Conservation (phyloP, 768 basidiomycete species). For the Guyanaporus albipodus region DNA sequence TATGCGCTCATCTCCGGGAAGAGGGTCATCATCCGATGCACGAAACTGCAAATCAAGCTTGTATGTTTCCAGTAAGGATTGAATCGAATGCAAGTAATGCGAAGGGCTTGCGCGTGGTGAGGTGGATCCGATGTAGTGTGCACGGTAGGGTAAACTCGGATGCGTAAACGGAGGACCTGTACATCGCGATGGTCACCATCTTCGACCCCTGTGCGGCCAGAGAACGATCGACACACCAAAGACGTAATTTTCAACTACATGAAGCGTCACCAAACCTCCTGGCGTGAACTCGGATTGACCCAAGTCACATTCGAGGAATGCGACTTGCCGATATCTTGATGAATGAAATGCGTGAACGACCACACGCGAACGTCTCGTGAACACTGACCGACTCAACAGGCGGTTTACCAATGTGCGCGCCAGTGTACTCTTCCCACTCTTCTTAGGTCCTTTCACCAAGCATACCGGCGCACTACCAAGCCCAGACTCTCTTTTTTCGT, state of each 20-base stretch:
- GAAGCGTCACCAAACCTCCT: conserved; percentile 79
- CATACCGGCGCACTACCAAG: conserved; percentile 37
- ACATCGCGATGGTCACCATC: not conserved
- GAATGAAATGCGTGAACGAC: not conserved
- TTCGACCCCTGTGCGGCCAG: not conserved
- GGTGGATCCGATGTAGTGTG: conserved; percentile 80
- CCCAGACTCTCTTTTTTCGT: conserved; percentile 1
- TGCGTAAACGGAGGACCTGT: conserved; percentile 89
- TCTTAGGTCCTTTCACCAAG: conserved; percentile 81
- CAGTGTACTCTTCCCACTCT: conserved; percentile 89
- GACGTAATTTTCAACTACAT: conserved; percentile 58
- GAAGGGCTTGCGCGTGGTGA: conserved; percentile 76
- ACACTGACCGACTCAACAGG: conserved; percentile 51
- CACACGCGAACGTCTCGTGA: not conserved
- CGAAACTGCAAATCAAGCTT: conserved; percentile 63
- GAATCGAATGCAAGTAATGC: conserved; percentile 67
- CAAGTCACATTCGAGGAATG: conserved; percentile 87
- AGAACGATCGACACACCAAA: conserved; percentile 51
- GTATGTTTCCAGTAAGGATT: conserved; percentile 63
- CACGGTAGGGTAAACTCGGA: conserved; percentile 59
- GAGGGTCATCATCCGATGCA: conserved; percentile 26
- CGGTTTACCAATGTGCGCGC: conserved; percentile 68
- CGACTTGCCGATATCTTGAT: conserved; percentile 70
- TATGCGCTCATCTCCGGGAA: conserved; percentile 38
- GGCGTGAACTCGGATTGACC: conserved; percentile 95